phyloP scores from a whole-genome alignment of 495 filamentous ascomycete genomes.

The Hyaloscypha finlandica region DNA sequence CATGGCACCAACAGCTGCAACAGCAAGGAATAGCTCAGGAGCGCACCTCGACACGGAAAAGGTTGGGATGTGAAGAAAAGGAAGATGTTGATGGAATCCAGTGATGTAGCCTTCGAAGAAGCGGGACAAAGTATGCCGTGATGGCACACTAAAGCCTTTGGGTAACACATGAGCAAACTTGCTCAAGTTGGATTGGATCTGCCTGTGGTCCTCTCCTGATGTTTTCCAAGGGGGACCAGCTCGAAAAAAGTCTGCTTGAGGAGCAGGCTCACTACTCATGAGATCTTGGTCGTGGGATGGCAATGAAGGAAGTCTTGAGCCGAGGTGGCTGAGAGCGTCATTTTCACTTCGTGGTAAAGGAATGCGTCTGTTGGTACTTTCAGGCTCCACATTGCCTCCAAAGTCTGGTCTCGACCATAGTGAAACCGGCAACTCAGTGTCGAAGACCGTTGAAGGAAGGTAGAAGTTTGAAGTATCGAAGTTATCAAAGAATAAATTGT shows the following conservation, averaged over 20 bases:
- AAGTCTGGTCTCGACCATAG: constrained; percentile 42
- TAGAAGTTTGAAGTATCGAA: constrained; percentile 46
- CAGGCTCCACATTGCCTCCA: neutral
- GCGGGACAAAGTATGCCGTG: constrained; percentile 63
- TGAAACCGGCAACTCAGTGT: constrained; percentile 46
- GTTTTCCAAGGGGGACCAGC: constrained; percentile 63
- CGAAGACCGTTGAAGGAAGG: constrained; percentile 49
- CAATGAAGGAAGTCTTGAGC: constrained; percentile 68
- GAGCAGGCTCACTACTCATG: constrained; percentile 43
- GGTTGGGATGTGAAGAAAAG: constrained; percentile 68
- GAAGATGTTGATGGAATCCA: constrained; percentile 69
- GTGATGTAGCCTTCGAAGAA: constrained; percentile 68
- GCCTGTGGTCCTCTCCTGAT: constrained; percentile 60
- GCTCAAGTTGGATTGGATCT: constrained; percentile 62
- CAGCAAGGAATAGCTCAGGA: constrained; percentile 63
- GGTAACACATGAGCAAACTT: constrained; percentile 70
- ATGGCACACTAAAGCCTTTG: constrained; percentile 63
- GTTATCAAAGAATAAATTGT: constrained; percentile 55
- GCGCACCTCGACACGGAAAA: constrained; percentile 54
- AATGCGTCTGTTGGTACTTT: constrained; percentile 37
- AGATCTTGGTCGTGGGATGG: constrained; percentile 64
- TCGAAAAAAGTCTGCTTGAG: constrained; percentile 43
- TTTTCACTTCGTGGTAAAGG: constrained; percentile 38
- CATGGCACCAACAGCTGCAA: constrained; percentile 65
- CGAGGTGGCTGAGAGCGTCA: constrained; percentile 63